Percentiles rank a stretch among this genome's conserved stretches.
phyloP scores from a whole-genome alignment of 2,329 filamentous ascomycete genomes.

The Beauveria sp. region DNA sequence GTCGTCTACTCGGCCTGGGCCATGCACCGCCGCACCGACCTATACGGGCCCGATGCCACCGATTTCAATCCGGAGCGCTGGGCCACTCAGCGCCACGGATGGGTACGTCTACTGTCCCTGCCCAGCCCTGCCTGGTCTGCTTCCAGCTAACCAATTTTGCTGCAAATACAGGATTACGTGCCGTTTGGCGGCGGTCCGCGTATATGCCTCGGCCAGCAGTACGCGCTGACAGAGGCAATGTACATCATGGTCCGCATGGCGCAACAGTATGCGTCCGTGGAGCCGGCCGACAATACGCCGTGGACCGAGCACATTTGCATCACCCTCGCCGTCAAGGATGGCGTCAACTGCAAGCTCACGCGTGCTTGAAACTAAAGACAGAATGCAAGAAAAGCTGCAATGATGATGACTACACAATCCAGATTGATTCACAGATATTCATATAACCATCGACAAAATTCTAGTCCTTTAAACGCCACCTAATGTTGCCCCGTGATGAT shows the following conservation, averaged over 20 bases:
- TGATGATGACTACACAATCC: neutral
- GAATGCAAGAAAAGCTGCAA: neutral
- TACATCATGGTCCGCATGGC: slow-evolving; percentile 11
- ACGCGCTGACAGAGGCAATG: neutral
- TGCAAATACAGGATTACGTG: slow-evolving; percentile 19
- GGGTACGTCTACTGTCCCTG: slow-evolving; percentile 12
- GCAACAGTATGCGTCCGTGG: slow-evolving; percentile 9
- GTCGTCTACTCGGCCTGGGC: slow-evolving; percentile 17
- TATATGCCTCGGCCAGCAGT: slow-evolving; percentile 23
- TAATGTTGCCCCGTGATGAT: neutral
- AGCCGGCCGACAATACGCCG: neutral
- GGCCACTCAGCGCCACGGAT: slow-evolving; percentile 22
- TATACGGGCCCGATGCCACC: slow-evolving; percentile 28
- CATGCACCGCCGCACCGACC: slow-evolving; percentile 26
- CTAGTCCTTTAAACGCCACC: neutral
- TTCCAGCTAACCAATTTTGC: neutral
- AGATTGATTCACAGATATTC: neutral
- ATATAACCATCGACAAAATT: neutral
- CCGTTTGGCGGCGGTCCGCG: slow-evolving; percentile 31
- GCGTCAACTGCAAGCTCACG: neutral
- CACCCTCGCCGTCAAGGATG: neutral
- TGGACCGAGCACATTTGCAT: neutral
- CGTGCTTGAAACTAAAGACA: neutral
- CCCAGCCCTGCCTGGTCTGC: neutral
- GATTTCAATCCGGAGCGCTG: slow-evolving; percentile 30